Evolutionary conservation across 2,329 filamentous ascomycete genomes (phyloP).

Genomic region (Cladosporium sp.): DNA sequence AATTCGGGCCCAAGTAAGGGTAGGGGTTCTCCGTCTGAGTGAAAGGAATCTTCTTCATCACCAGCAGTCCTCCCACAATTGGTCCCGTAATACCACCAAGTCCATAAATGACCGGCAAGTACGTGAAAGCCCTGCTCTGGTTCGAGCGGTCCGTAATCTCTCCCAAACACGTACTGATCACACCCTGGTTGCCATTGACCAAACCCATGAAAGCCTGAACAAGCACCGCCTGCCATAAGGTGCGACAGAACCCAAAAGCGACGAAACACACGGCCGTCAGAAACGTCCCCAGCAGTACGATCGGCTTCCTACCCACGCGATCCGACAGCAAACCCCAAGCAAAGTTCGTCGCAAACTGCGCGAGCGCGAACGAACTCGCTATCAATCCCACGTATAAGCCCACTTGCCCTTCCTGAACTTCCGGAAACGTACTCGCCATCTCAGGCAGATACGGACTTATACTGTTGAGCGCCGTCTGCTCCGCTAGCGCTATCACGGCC

Average conservation of each 20-base stretch:
- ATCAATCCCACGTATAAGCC: slow-evolving; percentile 88
- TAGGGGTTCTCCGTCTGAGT: slow-evolving; percentile 54
- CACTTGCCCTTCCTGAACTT: slow-evolving; percentile 64
- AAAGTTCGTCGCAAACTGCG: slow-evolving; percentile 89
- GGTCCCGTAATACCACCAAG: slow-evolving; percentile 90
- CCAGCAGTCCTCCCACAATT: slow-evolving; percentile 79
- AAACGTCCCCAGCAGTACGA: slow-evolving; percentile 77
- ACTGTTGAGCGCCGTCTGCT: slow-evolving; percentile 95
- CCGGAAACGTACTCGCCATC: slow-evolving; percentile 83
- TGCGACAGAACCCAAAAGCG: slow-evolving; percentile 79
- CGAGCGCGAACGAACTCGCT: slow-evolving; percentile 84
- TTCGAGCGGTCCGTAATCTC: slow-evolving; percentile 95
- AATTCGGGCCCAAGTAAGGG: slow-evolving; percentile 80
- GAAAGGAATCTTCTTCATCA: slow-evolving; percentile 58
- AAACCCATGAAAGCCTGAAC: slow-evolving; percentile 89
- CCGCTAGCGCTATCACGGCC: slow-evolving; percentile 81
- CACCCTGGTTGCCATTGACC: slow-evolving; percentile 89
- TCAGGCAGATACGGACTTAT: slow-evolving; percentile 92
- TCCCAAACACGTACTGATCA: slow-evolving; percentile 88
- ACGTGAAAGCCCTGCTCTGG: slow-evolving; percentile 88
- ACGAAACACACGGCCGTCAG: slow-evolving; percentile 76
- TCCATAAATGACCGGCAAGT: slow-evolving; percentile 93
- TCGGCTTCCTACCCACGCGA: slow-evolving; percentile 72
- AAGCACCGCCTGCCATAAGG: slow-evolving; percentile 75
- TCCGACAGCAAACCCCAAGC: slow-evolving; percentile 85